Evolutionary conservation across 139 green algal species (phyloP), one percentile per base, ranked within the genome.

Genomic region (Nannochloris sp.): DNA sequence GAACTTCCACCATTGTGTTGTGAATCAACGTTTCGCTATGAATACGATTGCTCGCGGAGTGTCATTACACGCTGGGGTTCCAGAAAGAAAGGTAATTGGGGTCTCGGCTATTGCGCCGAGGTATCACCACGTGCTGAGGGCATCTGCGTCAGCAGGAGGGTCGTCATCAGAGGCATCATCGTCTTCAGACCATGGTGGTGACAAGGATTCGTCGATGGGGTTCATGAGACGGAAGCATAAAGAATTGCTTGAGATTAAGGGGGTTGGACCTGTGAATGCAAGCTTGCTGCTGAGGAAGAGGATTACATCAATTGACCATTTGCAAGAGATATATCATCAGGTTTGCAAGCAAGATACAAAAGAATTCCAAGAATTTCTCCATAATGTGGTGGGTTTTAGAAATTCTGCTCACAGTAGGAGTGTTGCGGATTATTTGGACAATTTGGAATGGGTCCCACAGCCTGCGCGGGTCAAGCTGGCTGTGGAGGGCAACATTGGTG

Each of bases 401-500:
- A 67, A 69, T 37, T 48, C 60, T 36, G 37, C 77, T 12, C 74
- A 79, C 59, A 53, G 49, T n/a, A 20, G 57, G 12, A 61, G 43
- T 25, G 80, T 84, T 13, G 68, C 55, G 13, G 49, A 66, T 13
- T 67, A 77, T 14, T 45, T 86, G 29, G 45, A 65, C 23, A 55
- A 65, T 23, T 50, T 45, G 37, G 51, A 37, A 3, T 63, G 50
- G 51, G 49, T 5, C 60, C 40, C 28, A 16, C 23, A 29, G 68
- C 25, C 55, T 63, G 31, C 25, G 58, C 25, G 71, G 16, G 71
- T 98, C 6, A 98, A 89, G 0, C 79, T 98, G 30, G 89, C 82
- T 53, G 86, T 98, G 20, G 92, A 98, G 75, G 93, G 93, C 31
- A 98, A 98, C 76, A 97, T 98, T 74, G 83, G 79, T 31, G 85